Evolutionary conservation across 768 basidiomycete species (phyloP).

Genomic region (Pleurotus djamor): DNA sequence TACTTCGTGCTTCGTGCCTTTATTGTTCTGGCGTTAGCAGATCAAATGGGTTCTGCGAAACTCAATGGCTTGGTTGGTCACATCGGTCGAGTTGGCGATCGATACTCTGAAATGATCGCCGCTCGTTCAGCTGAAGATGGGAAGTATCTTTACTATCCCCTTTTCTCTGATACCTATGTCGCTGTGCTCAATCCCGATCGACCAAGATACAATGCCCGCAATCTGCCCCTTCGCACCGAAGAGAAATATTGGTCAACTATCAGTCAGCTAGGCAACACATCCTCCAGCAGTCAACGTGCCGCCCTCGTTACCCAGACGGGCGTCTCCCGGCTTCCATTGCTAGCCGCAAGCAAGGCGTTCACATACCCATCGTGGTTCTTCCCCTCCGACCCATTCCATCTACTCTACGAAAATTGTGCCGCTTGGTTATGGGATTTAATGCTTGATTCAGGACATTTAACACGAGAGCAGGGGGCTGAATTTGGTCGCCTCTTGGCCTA

Average conservation of each 20-base stretch:
- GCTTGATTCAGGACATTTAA: not conserved
- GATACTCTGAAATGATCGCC: conserved; percentile 22
- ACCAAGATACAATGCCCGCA: conserved; percentile 17
- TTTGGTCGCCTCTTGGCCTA: conserved; percentile 18
- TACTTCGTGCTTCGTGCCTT: conserved; percentile 19
- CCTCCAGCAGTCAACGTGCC: conserved; percentile 8
- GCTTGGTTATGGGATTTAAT: conserved; percentile 24
- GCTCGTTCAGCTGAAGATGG: conserved; percentile 18
- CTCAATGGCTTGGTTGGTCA: conserved; percentile 29
- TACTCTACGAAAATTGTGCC: conserved; percentile 29
- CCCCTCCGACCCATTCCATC: conserved; percentile 31
- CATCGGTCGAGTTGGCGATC: conserved; percentile 24
- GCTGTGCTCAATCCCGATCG: conserved; percentile 14
- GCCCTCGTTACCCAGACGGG: conserved; percentile 20
- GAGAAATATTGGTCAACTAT: conserved; percentile 23
- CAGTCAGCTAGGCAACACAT: conserved; percentile 11
- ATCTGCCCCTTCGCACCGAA: conserved; percentile 19
- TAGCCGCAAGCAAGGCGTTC: conserved; percentile 25
- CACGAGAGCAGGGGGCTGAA: conserved; percentile 8
- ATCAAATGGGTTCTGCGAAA: conserved; percentile 33
- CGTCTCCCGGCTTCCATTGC: conserved; percentile 21
- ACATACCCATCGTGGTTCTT: conserved; percentile 27
- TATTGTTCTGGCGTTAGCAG: conserved; percentile 21
- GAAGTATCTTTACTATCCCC: conserved; percentile 28
- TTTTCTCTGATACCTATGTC: conserved; percentile 13